Evolutionary conservation across 495 filamentous ascomycete genomes (phyloP).

Genomic region (Hyaloscypha finlandica): DNA sequence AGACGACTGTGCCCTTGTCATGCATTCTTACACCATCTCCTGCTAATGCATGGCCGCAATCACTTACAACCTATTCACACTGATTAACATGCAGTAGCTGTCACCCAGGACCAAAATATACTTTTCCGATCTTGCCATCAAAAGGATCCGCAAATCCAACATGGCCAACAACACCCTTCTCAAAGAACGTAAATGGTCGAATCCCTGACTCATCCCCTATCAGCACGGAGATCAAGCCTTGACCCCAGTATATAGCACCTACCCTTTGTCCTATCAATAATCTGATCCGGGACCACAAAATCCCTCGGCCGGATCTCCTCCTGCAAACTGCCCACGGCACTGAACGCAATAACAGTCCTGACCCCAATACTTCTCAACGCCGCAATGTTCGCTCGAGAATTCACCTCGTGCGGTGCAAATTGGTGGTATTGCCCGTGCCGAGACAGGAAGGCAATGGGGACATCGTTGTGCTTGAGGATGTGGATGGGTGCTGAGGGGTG

Average conservation of each 20-base stretch:
- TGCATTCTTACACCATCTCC: conserved; percentile 81
- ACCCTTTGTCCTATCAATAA: conserved; percentile 98
- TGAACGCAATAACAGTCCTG: conserved; percentile 87
- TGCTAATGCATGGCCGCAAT: conserved; percentile 73
- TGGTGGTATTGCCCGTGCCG: conserved; percentile 89
- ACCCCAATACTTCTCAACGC: conserved; percentile 89
- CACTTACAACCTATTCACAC: conserved; percentile 53
- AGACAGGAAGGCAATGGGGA: conserved; percentile 89
- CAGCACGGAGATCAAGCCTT: not conserved
- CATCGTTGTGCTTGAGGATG: conserved; percentile 80
- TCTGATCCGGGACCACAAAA: conserved; percentile 93
- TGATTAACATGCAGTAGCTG: not conserved
- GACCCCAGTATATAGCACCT: conserved; percentile 30
- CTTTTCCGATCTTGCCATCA: conserved; percentile 69
- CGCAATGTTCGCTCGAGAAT: conserved; percentile 90
- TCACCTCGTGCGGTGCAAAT: conserved; percentile 89
- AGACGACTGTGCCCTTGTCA: conserved; percentile 76
- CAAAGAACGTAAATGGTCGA: conserved; percentile 93
- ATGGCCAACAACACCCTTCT: conserved; percentile 89
- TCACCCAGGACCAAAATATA: not conserved
- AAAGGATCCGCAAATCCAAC: conserved; percentile 96
- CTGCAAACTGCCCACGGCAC: conserved; percentile 88
- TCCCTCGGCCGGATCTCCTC: conserved; percentile 92
- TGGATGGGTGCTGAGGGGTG: conserved; percentile 84
- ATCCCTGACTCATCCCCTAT: conserved; percentile 37